Conservation (phyloP, 2,329 filamentous ascomycete genomes). For the Purpureocillium lavendulum region DNA sequence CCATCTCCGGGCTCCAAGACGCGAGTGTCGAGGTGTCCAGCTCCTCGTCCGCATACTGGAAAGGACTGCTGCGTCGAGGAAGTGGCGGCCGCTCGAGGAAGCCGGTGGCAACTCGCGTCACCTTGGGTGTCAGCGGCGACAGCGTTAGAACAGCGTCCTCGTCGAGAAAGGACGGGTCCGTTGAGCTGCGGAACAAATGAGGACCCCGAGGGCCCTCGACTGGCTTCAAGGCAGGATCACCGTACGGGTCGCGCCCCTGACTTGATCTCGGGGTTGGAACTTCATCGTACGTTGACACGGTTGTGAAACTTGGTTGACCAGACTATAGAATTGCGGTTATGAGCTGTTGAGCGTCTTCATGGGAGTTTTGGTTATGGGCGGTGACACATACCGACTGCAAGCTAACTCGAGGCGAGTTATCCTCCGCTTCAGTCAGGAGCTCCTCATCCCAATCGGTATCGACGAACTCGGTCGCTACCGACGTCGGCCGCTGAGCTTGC, state of each 20-base stretch:
- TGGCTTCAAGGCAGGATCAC: constrained; percentile 52
- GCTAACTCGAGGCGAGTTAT: constrained; percentile 59
- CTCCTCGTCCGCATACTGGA: constrained; percentile 47
- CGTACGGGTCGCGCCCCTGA: constrained; percentile 50
- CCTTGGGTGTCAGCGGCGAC: constrained; percentile 65
- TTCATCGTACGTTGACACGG: constrained; percentile 81
- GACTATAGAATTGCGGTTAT: constrained; percentile 41
- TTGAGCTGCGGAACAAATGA: constrained; percentile 73
- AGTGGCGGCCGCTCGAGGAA: constrained; percentile 14
- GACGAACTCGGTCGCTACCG: constrained; percentile 67
- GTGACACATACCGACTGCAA: constrained; percentile 58
- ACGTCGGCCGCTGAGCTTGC: constrained; percentile 48
- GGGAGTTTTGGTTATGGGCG: too few species aligned
- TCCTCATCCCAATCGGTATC: constrained; percentile 67
- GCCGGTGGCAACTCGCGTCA: constrained; percentile 28
- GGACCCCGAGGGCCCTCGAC: constrained; percentile 77
- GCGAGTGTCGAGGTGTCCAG: constrained; percentile 53
- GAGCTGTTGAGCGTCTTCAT: too few species aligned
- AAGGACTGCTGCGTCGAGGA: constrained; percentile 37
- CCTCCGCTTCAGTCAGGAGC: constrained; percentile 46
- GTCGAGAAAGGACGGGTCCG: constrained; percentile 32
- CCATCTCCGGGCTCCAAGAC: constrained; percentile 66
- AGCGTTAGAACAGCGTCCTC: constrained; percentile 53
- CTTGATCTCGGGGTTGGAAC: constrained; percentile 66
- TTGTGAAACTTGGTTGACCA: constrained; percentile 70